Conservation (phyloP, 2,329 filamentous ascomycete species). For the Colletotrichum neosansevieriae region DNA sequence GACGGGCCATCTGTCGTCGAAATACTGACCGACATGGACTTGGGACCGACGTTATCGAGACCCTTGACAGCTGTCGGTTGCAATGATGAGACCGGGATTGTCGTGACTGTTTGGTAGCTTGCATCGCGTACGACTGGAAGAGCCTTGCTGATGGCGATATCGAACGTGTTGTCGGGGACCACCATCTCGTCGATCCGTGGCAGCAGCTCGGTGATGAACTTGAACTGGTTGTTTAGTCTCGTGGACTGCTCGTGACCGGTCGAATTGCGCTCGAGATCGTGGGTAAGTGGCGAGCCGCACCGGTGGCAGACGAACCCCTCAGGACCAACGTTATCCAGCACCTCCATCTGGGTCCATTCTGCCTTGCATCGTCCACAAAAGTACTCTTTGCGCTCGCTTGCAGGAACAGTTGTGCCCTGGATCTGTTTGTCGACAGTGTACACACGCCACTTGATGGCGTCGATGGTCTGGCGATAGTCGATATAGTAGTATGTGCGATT, state of each 20-base stretch:
- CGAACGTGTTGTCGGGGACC: constrained; percentile 81
- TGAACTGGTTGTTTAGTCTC: constrained; percentile 82
- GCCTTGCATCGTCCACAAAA: constrained; percentile 84
- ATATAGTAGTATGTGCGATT: constrained; percentile 97
- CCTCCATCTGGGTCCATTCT: constrained; percentile 91
- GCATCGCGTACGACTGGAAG: constrained; percentile 75
- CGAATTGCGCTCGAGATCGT: constrained; percentile 74
- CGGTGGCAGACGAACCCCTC: constrained; percentile 86
- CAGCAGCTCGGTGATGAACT: constrained; percentile 81
- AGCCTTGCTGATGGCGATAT: constrained; percentile 72
- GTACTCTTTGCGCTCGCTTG: constrained; percentile 91
- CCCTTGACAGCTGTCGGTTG: constrained; percentile 78
- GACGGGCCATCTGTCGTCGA: constrained; percentile 74
- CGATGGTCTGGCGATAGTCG: constrained; percentile 92
- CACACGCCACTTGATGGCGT: constrained; percentile 95
- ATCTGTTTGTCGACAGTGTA: constrained; percentile 90
- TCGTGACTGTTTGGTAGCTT: constrained; percentile 65
- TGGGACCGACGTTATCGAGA: constrained; percentile 73
- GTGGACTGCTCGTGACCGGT: constrained; percentile 80
- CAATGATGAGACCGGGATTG: constrained; percentile 67
- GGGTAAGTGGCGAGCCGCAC: constrained; percentile 75
- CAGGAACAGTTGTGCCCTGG: constrained; percentile 83
- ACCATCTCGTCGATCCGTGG: constrained; percentile 81
- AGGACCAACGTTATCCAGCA: constrained; percentile 79
- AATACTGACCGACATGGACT: constrained; percentile 77